These are phyloP conservation scores for Entomortierella beljakovae DNA, from an alignment of 192 early-diverging fungal species.

Conservation along the genomic window DNA sequence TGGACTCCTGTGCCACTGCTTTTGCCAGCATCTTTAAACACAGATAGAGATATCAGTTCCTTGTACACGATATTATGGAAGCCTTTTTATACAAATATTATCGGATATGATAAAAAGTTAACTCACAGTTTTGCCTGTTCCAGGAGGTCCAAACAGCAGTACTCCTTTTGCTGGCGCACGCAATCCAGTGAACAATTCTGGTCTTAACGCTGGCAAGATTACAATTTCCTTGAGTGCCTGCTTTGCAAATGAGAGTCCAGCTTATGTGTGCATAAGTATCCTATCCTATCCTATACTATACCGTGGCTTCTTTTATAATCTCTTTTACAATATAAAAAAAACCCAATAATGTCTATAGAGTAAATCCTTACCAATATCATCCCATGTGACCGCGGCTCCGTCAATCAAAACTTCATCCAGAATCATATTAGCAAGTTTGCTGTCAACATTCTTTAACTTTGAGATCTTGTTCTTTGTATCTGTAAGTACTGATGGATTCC, in stretches of 20 bases:
- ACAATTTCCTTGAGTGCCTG: conserved; percentile 79
- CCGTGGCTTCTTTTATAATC: too few species aligned
- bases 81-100: too few species aligned
- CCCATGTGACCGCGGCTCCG: conserved; percentile 70
- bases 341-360: neutral
- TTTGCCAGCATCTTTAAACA: conserved; percentile 45
- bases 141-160: conserved; percentile 90
- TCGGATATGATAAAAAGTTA: conserved; percentile 23
- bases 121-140: conserved; percentile 93
- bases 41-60: neutral
- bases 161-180: conserved; percentile 89
- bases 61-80: neutral
- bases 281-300: too few species aligned
- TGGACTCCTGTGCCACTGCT: conserved; percentile 62
- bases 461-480: conserved; percentile 50
- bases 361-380: conserved; percentile 60
- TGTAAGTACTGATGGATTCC: conserved; percentile 21
- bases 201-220: conserved; percentile 75
- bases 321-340: neutral
- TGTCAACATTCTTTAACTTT: conserved; percentile 53
- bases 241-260: conserved; percentile 83
- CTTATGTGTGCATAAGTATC: too few species aligned
- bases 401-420: conserved; percentile 53
- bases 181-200: conserved; percentile 73
- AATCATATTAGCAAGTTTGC: conserved; percentile 58